Percentiles rank a stretch among this genome's conserved stretches.
These are phyloP conservation scores for Plasmodiophora brassicae DNA, from an alignment of 208 protist genomes.

Conservation along the genomic window DNA sequence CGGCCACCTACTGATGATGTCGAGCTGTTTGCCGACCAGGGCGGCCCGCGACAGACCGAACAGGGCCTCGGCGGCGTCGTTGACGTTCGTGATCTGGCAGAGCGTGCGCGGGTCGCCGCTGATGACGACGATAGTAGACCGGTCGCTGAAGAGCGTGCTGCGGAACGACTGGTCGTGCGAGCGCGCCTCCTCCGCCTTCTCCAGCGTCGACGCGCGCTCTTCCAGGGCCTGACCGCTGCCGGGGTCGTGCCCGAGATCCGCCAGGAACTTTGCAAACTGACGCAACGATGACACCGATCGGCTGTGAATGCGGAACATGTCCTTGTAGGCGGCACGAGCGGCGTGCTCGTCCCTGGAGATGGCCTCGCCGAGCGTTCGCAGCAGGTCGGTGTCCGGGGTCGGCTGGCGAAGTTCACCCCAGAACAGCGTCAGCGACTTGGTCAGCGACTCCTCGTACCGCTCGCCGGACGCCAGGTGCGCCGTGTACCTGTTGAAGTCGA, in stretches of 20 bases:
- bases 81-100: not conserved
- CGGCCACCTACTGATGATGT: not conserved
- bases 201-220: not conserved
- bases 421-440: not conserved
- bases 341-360: not conserved
- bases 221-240: not conserved
- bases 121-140: not conserved
- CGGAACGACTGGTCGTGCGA: not conserved
- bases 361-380: not conserved
- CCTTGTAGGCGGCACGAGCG: not conserved
- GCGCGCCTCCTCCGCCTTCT: not conserved
- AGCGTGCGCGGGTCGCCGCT: not conserved
- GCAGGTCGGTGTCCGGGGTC: slow-evolving; percentile 8
- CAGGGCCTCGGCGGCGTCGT: not conserved
- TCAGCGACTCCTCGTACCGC: not conserved
- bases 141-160: not conserved
- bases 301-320: slow-evolving; percentile 13
- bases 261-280: not conserved
- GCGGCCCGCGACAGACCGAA: not conserved
- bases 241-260: not conserved
- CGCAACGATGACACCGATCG: not conserved
- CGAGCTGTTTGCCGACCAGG: not conserved
- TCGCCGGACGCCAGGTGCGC: not conserved
- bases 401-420: slow-evolving; percentile 21
- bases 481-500: slow-evolving; percentile 12